phyloP scores from a whole-genome alignment of 1,284 basidiomycete genomes.

The Tilletia horrida region DNA sequence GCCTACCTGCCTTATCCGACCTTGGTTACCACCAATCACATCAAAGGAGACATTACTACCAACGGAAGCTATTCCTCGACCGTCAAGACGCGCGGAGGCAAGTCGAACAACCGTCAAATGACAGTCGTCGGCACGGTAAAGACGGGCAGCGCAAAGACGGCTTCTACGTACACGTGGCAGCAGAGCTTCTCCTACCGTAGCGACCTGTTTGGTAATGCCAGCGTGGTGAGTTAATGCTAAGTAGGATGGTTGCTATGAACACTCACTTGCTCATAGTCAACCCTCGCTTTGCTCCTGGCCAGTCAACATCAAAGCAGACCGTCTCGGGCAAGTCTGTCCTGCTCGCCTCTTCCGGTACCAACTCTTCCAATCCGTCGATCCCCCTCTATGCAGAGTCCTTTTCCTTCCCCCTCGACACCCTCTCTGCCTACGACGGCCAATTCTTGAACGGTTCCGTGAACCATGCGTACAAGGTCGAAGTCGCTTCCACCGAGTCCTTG shows the following conservation, averaged over 20 bases:
- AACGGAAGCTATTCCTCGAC: conserved; percentile 5
- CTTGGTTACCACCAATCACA: neutral
- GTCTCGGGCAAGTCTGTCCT: neutral
- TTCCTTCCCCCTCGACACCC: conserved; percentile 18
- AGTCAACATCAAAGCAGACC: conserved; percentile 8
- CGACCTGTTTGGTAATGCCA: neutral
- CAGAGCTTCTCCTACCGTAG: conserved; percentile 13
- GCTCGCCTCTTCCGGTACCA: neutral
- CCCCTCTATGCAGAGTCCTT: conserved; percentile 7
- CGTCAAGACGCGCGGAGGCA: neutral
- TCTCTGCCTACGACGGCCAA: conserved; percentile 9
- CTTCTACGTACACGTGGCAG: conserved; percentile 1
- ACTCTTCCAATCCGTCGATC: neutral
- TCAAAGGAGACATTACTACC: conserved; percentile 2
- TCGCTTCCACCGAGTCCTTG: neutral
- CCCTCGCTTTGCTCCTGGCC: neutral
- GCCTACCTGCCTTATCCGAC: conserved; percentile 9
- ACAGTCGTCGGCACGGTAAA: conserved; percentile 9
- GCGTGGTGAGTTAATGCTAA: conserved; percentile 1
- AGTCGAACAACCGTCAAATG: neutral
- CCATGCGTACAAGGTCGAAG: conserved; percentile 4
- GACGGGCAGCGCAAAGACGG: conserved; percentile 14
- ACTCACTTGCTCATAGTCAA: neutral
- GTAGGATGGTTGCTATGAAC: neutral
- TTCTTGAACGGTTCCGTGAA: conserved; percentile 18